phyloP scores from a whole-genome alignment of 192 early-diverging fungal genomes.

The Umbelopsis isabellina region DNA sequence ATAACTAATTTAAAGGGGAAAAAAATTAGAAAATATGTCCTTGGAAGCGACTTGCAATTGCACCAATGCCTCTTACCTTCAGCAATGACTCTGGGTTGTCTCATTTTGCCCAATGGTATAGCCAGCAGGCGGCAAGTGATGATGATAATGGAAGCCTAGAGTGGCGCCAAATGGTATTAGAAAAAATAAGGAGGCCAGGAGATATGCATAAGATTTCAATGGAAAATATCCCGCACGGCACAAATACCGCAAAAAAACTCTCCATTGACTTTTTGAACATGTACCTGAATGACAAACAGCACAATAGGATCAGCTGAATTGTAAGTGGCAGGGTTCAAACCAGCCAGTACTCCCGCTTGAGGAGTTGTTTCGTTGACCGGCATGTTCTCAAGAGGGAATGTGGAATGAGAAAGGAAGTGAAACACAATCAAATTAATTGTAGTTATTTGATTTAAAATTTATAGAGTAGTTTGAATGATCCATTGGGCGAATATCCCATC shows the following conservation, averaged over 20 bases:
- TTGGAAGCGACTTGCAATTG: too few species aligned
- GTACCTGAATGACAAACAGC: conserved; percentile 82
- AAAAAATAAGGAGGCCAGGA: conserved; percentile 1
- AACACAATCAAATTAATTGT: too few species aligned
- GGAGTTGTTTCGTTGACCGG: conserved; percentile 16
- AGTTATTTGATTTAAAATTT: too few species aligned
- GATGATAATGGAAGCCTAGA: conserved; percentile 68
- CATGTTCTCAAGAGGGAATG: background rate
- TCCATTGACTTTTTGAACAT: background rate
- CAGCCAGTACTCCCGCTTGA: conserved; percentile 63
- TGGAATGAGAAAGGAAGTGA: too few species aligned
- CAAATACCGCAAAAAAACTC: background rate
- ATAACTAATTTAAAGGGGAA: conserved; percentile 51
- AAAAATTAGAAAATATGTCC: too few species aligned
- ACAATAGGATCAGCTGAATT: conserved; percentile 59
- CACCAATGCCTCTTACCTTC: conserved; percentile 49
- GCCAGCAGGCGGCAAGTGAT: conserved; percentile 70
- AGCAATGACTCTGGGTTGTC: conserved; percentile 89
- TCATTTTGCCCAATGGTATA: conserved; percentile 57
- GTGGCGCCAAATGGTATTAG: background rate
- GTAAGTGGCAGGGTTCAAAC: conserved; percentile 61
- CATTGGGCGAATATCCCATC: too few species aligned
- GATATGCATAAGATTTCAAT: background rate
- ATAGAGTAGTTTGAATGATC: too few species aligned
- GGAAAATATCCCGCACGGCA: background rate